A percentile compares a stretch with the other conserved stretches of the same genome.
phyloP scores from a whole-genome alignment of 2,329 filamentous ascomycete species.

The Neofusicoccum sp. region DNA sequence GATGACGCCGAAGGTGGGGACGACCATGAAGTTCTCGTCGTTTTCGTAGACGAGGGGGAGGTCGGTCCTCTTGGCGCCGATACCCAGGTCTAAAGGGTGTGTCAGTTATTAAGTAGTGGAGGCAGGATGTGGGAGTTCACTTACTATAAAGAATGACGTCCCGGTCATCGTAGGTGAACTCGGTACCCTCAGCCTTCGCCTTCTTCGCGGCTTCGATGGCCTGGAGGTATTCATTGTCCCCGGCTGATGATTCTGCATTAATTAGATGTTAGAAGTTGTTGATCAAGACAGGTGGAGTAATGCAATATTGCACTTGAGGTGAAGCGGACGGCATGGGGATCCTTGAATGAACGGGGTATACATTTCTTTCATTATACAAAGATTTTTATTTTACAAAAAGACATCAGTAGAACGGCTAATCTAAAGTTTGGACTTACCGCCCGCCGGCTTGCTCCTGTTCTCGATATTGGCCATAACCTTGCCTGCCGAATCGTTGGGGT shows the following conservation, averaged over 20 bases:
- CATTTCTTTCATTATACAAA: conserved; percentile 15
- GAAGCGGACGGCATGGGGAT: background rate
- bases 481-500: conserved; percentile 71
- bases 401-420: background rate
- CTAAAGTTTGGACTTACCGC: conserved; percentile 30
- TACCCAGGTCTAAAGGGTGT: conserved; percentile 62
- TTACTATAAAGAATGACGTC: conserved; percentile 86
- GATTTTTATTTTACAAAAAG: background rate
- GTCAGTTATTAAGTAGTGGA: conserved; percentile 23
- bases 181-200: conserved; percentile 67
- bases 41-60: conserved; percentile 88
- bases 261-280: background rate
- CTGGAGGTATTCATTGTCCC: conserved; percentile 58
- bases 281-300: background rate
- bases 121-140: conserved; percentile 15
- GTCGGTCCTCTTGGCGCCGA: conserved; percentile 88
- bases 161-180: conserved; percentile 79
- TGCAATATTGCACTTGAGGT: background rate
- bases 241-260: conserved; percentile 18
- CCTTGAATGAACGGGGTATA: conserved; percentile 7
- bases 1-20: conserved; percentile 94
- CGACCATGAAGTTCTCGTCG: conserved; percentile 84
- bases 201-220: conserved; percentile 76
- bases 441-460: conserved; percentile 60
- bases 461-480: conserved; percentile 83